Evolutionary conservation across 73 alveolate genomes (phyloP).

Genomic region (Paramecium sonneborni): DNA sequence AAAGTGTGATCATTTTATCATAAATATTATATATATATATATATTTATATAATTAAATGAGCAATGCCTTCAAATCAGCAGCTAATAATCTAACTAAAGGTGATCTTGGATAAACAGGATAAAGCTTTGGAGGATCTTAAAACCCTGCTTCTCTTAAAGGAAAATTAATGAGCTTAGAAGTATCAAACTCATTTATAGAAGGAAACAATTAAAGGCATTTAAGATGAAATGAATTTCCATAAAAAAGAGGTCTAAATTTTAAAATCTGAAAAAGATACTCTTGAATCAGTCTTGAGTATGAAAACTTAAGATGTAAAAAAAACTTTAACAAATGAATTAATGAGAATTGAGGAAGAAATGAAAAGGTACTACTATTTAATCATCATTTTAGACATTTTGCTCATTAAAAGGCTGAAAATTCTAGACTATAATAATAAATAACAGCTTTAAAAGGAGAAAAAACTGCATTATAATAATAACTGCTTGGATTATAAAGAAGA

Average conservation of each 20-base stretch:
- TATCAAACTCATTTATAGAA: constrained; percentile 14
- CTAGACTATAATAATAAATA: constrained; percentile 80
- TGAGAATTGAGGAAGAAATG: constrained; percentile 97
- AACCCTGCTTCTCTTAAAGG: constrained; percentile 84
- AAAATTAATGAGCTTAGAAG: constrained; percentile 73
- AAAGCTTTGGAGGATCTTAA: constrained; percentile 63
- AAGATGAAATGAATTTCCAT: constrained; percentile 94
- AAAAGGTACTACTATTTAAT: constrained; percentile 67
- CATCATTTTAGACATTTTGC: constrained; percentile 68
- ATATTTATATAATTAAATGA: not conserved
- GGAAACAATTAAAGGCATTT: constrained; percentile 87
- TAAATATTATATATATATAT: not conserved
- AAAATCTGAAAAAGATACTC: constrained; percentile 93
- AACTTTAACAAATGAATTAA: constrained; percentile 75
- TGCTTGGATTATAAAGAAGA: constrained; percentile 86
- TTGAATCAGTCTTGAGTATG: constrained; percentile 93
- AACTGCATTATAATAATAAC: constrained; percentile 83
- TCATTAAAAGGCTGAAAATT: constrained; percentile 86
- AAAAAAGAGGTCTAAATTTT: constrained; percentile 91
- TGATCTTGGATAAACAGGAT: constrained; percentile 58
- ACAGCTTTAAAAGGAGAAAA: constrained; percentile 88
- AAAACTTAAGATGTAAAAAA: constrained; percentile 95
- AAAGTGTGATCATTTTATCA: not conserved
- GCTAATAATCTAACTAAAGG: constrained; percentile 51
- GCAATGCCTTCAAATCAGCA: constrained; percentile 31